Evolutionary conservation across 306 rosid genomes (phyloP).

Genomic region (Begonia fuchsioides): DNA sequence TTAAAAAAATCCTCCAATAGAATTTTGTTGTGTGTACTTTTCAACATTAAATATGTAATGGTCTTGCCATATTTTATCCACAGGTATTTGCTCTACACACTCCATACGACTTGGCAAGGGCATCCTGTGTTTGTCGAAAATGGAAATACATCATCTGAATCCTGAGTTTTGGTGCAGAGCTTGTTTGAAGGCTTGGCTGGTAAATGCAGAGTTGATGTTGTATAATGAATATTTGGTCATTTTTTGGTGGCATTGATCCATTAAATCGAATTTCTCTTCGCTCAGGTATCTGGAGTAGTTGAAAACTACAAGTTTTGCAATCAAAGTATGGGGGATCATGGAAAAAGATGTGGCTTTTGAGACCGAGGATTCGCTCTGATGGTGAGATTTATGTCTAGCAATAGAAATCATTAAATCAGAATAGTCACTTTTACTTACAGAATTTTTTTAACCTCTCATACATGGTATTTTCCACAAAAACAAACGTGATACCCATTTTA

Average conservation of each 20-base stretch:
- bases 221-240: conserved; percentile 3
- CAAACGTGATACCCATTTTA: too few species aligned
- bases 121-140: conserved; percentile 87
- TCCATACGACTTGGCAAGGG: conserved; percentile 79
- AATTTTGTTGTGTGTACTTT: too few species aligned
- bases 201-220: conserved; percentile 20
- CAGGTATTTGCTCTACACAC: conserved; percentile 73
- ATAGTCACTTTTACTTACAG: too few species aligned
- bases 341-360: conserved; percentile 87
- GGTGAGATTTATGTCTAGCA: conserved; percentile 23
- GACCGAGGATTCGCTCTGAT: conserved; percentile 88
- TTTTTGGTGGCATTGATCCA: conserved; percentile 9
- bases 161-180: conserved; percentile 91
- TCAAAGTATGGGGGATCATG: conserved; percentile 65
- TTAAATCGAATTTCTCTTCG: conserved; percentile 13
- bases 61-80: conserved; percentile 5
- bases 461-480: too few species aligned
- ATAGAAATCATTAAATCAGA: too few species aligned
- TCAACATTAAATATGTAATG: neutral
- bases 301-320: conserved; percentile 71
- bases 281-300: conserved; percentile 61
- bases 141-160: conserved; percentile 82
- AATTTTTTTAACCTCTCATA: too few species aligned
- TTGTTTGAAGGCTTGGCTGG: conserved; percentile 99
- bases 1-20: too few species aligned